Evolutionary conservation across 768 basidiomycete genomes (phyloP).

Genomic region (Tricholoma hemisulphureum): DNA sequence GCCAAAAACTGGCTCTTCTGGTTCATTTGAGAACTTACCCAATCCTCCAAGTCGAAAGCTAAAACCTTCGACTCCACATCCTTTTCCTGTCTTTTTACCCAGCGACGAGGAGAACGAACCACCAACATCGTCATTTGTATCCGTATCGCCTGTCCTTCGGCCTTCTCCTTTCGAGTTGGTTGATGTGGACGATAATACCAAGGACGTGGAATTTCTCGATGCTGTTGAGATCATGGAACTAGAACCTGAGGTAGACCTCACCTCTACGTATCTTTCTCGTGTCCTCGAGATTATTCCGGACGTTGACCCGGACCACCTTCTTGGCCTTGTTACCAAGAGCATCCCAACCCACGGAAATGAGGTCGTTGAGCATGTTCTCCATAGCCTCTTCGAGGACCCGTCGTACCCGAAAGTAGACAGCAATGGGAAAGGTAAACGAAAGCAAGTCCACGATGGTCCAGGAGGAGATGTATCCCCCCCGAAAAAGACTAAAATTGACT

Average conservation of each 20-base stretch:
- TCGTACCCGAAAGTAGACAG: constrained; percentile 50
- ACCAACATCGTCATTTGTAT: neutral
- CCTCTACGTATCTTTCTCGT: constrained; percentile 35
- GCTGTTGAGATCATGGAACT: neutral
- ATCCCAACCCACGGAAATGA: constrained; percentile 34
- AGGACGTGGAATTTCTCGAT: neutral
- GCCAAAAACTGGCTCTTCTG: neutral
- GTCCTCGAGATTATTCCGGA: constrained; percentile 72
- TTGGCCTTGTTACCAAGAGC: constrained; percentile 45
- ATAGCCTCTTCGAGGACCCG: constrained; percentile 59
- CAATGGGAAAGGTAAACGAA: constrained; percentile 30
- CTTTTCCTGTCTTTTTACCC: neutral
- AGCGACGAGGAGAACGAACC: constrained; percentile 6
- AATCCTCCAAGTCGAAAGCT: neutral
- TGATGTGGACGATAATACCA: constrained; percentile 1
- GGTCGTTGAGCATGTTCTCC: constrained; percentile 56
- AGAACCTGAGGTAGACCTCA: neutral
- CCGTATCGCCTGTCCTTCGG: neutral
- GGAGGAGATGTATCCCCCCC: constrained; percentile 22
- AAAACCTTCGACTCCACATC: neutral
- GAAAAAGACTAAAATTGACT: constrained; percentile 53
- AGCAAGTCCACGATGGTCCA: constrained; percentile 31
- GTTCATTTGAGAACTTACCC: neutral
- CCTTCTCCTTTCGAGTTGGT: neutral
- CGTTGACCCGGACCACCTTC: constrained; percentile 53